phyloP scores from a whole-genome alignment of 2,329 filamentous ascomycete species.

The Penicillium sp. region DNA sequence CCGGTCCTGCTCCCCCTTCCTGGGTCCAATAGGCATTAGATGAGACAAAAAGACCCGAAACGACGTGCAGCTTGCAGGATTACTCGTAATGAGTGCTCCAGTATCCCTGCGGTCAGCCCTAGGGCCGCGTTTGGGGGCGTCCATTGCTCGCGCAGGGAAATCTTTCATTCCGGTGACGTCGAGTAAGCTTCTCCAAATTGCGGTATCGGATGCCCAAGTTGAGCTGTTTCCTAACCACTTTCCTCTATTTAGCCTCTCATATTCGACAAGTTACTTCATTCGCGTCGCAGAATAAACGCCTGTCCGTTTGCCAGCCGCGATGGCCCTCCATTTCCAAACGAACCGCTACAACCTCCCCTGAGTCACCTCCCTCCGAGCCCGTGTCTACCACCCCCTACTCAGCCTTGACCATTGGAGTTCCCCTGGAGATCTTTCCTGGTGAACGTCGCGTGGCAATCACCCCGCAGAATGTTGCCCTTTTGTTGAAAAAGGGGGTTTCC shows the following conservation, averaged over 20 bases:
- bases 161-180: constrained; percentile 18
- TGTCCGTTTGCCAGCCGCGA: constrained; percentile 8
- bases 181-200: constrained; percentile 22
- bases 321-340: constrained; percentile 20
- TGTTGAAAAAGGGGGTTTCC: constrained; percentile 82
- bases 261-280: constrained; percentile 15
- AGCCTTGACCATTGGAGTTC: constrained; percentile 73
- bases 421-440: constrained; percentile 72
- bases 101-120: constrained; percentile 29
- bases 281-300: constrained; percentile 9
- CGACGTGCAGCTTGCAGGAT: background rate
- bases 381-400: constrained; percentile 58
- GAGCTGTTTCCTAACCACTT: background rate
- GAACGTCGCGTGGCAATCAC: constrained; percentile 84
- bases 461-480: constrained; percentile 75
- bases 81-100: constrained; percentile 28
- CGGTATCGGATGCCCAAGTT: background rate
- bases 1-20: background rate
- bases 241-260: constrained; percentile 18
- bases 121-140: constrained; percentile 27
- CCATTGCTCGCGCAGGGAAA: constrained; percentile 25
- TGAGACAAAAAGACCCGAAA: constrained; percentile 5
- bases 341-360: constrained; percentile 23
- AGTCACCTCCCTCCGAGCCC: constrained; percentile 21
- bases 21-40: constrained; percentile 1